Evolutionary conservation across 768 basidiomycete species (phyloP).

Genomic region (Leccinum barrowsii): DNA sequence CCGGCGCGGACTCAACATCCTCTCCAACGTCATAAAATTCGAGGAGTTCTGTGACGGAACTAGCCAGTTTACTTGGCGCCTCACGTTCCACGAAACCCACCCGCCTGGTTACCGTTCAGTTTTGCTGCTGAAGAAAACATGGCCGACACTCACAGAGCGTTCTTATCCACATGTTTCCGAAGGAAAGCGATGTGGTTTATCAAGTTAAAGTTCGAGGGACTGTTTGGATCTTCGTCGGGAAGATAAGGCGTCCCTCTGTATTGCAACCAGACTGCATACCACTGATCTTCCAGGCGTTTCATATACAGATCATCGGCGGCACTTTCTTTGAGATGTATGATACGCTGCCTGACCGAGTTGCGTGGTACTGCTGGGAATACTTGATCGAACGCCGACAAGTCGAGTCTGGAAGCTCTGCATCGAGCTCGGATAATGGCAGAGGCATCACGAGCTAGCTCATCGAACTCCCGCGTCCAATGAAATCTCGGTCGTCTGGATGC

Average conservation of each 20-base stretch:
- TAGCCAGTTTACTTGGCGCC: conserved; percentile 38
- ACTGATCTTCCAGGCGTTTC: conserved; percentile 74
- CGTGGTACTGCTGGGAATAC: conserved; percentile 76
- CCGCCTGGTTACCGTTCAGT: conserved; percentile 41
- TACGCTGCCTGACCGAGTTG: conserved; percentile 67
- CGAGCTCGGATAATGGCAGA: conserved; percentile 80
- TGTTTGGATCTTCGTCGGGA: conserved; percentile 66
- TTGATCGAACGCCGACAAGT: conserved; percentile 71
- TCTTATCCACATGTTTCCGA: conserved; percentile 79
- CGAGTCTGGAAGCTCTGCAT: conserved; percentile 59
- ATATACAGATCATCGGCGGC: conserved; percentile 73
- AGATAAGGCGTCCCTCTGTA: conserved; percentile 64
- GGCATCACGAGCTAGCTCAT: conserved; percentile 85
- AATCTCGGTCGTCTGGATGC: conserved; percentile 59
- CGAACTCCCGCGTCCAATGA: conserved; percentile 82
- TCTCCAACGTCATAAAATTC: conserved; percentile 51
- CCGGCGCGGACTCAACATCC: conserved; percentile 37
- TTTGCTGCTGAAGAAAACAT: neutral
- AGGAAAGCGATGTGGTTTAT: conserved; percentile 78
- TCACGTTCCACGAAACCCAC: conserved; percentile 56
- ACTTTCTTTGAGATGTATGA: conserved; percentile 55
- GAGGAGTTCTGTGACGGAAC: conserved; percentile 41
- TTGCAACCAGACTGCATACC: conserved; percentile 74
- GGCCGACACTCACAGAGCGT: conserved; percentile 64
- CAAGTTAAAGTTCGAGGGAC: conserved; percentile 75